A percentile compares a stretch with the other conserved stretches of the same genome.
phyloP scores from a whole-genome alignment of 2,329 filamentous ascomycete genomes.

The Aspergillus versicolor region DNA sequence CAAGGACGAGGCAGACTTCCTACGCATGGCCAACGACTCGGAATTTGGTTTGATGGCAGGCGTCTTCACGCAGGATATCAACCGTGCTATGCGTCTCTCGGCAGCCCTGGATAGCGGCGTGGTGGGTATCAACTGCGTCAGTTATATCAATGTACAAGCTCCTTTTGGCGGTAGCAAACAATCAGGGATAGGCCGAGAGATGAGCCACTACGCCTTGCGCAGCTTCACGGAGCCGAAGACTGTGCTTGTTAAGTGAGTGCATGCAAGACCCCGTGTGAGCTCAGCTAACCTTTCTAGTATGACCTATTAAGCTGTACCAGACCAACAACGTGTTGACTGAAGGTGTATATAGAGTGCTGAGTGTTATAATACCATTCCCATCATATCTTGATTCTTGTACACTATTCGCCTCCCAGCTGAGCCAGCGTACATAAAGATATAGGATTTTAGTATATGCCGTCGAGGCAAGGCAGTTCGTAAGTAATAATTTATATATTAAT shows the following conservation, averaged over 20 bases:
- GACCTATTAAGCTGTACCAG: too few relatives aligned
- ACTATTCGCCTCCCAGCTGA: too few relatives aligned
- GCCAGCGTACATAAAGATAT: too few relatives aligned
- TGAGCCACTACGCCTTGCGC: neutral
- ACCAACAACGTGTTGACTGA: too few relatives aligned
- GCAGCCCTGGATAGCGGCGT: slow-evolving; percentile 9
- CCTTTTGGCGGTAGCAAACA: slow-evolving; percentile 15
- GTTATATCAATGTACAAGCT: neutral
- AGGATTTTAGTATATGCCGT: too few relatives aligned
- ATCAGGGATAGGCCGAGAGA: slow-evolving; percentile 7
- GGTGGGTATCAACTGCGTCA: slow-evolving; percentile 13
- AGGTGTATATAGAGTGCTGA: too few relatives aligned
- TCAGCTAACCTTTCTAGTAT: too few relatives aligned
- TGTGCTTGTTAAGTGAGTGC: neutral
- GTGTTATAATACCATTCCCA: too few relatives aligned
- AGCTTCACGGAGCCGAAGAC: slow-evolving; percentile 11
- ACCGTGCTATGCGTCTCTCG: slow-evolving; percentile 8
- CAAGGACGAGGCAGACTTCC: slow-evolving; percentile 11
- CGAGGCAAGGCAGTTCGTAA: too few relatives aligned
- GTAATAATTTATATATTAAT: too few relatives aligned
- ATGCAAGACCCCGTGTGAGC: too few relatives aligned
- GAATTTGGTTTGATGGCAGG: slow-evolving; percentile 15
- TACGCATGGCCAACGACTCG: slow-evolving; percentile 11
- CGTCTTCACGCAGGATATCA: slow-evolving; percentile 15
- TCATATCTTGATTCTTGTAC: too few relatives aligned